These are phyloP conservation scores for Fusarium sp. DNA, from an alignment of 2,329 filamentous ascomycete species.

Conservation along the genomic window DNA sequence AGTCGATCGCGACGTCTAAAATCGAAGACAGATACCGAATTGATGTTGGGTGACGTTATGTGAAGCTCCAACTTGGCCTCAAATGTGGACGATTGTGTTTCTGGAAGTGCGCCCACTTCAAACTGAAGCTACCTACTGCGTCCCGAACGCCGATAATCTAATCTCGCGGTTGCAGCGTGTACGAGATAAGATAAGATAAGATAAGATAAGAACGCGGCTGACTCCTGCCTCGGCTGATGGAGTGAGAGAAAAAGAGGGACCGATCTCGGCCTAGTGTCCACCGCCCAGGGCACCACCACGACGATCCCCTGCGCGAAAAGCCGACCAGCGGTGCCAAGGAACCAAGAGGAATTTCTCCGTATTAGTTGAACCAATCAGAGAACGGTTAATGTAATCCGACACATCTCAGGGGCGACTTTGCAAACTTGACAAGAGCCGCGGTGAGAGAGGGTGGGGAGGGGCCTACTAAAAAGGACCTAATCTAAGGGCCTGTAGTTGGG, in stretches of 20 bases:
- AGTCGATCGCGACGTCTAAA: background rate
- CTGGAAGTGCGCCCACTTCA: conserved; percentile 15
- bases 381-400: conserved; percentile 47
- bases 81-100: conserved; percentile 15
- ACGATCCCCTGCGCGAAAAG: conserved; percentile 42
- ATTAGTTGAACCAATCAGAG: conserved; percentile 40
- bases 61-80: conserved; percentile 1
- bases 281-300: conserved; percentile 26
- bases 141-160: conserved; percentile 2
- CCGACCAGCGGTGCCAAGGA: conserved; percentile 40
- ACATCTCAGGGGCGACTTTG: conserved; percentile 44
- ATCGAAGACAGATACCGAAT: background rate
- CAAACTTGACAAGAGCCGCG: conserved; percentile 46
- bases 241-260: conserved; percentile 41
- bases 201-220: conserved; percentile 26
- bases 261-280: conserved; percentile 47
- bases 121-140: conserved; percentile 24
- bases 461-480: conserved; percentile 37
- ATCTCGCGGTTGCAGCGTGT: conserved; percentile 24
- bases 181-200: conserved; percentile 29
- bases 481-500: conserved; percentile 26
- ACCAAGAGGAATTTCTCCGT: conserved; percentile 42
- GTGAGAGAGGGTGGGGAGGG: conserved; percentile 37
- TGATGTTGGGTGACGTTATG: conserved; percentile 5
- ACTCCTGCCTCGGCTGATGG: conserved; percentile 19